A percentile compares a stretch with the other conserved stretches of the same genome.
Evolutionary conservation across 306 rosid genomes (phyloP).

Genomic region (Abrus precatorius): DNA sequence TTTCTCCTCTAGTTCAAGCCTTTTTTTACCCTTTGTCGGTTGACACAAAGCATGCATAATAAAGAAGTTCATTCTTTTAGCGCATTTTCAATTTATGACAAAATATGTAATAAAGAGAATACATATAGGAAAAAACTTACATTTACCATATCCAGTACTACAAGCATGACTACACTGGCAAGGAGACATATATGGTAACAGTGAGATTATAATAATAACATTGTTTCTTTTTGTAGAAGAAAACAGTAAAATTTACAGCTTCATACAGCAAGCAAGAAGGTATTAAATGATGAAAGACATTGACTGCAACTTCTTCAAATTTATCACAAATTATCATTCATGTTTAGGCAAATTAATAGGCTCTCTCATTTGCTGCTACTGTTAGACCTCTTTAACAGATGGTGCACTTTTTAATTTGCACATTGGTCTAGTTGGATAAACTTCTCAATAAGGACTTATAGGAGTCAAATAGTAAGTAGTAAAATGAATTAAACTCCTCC

Average conservation of each 20-base stretch:
- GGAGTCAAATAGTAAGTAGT: too few relatives aligned
- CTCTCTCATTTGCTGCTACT: background rate
- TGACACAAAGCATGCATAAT: too few relatives aligned
- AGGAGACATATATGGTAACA: background rate
- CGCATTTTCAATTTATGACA: slow-evolving; percentile 6
- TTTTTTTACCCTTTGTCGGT: too few relatives aligned
- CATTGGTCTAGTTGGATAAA: too few relatives aligned
- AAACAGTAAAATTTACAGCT: background rate
- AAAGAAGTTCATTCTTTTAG: slow-evolving; percentile 3
- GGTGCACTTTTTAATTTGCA: background rate
- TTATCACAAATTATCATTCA: background rate
- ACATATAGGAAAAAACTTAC: background rate
- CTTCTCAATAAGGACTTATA: too few relatives aligned
- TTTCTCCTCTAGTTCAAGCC: background rate
- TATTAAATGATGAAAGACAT: background rate
- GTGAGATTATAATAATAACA: background rate
- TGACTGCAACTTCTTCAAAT: background rate
- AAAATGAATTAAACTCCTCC: too few relatives aligned
- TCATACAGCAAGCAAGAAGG: background rate
- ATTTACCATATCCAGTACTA: slow-evolving; percentile 5
- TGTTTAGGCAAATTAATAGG: slow-evolving; percentile 1
- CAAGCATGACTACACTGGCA: background rate
- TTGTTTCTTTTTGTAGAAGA: background rate
- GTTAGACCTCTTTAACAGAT: background rate
- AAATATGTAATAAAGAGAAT: slow-evolving; percentile 12